Base-by-base conservation (phyloP, 129 eudicot species). In the Dittrichia graveolens region DNA sequence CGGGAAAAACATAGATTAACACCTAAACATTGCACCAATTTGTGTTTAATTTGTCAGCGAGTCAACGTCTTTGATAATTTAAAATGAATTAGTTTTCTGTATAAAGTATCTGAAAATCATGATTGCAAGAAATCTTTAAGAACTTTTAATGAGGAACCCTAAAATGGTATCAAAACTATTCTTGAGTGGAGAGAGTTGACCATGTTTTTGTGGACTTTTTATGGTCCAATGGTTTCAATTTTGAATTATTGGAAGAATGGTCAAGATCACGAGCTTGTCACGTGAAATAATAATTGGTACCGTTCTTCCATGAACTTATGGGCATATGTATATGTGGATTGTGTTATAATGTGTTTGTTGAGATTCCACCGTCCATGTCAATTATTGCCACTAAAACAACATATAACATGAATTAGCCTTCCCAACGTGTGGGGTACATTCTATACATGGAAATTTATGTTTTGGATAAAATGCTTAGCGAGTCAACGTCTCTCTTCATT, bases 101-200 rank as follows among this genome's bases (percentile, higher is more conserved):
- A 5, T 0, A 14, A 67, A 47, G 6, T 13, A 65, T 65, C 57
- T 19, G 9, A 46, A 47, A 58, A 59, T 77, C 46, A 77, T 60
- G 35, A 61, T 10, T 3, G 24, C 10, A 43, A 49, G 41, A 48
- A 69, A 70, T 54, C 47, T 70, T 10, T 15, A 18, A 63, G 18
- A 66, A 70, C 77, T 78, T 62, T 78, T 35, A 71, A 78, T 49
- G 7, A 78, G 77, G 70, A 78, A 42, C 81, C 81, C 81, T 61
- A 61, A 77, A 70, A 69, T 70, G 65, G 81, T 14, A 70, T 61
- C 76, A 15, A 52, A 49, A 69, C 69, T 60, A 61, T 43, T 61
- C 12, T 70, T 63, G 15, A 61, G 65, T 61, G 81, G 65, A 50
- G 71, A 61, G 72, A 78, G 77, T 70, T 78, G 81, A 70, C 81